Conservation (phyloP, 352 stramenopile genomes). For the Pythium brachiatum region DNA sequence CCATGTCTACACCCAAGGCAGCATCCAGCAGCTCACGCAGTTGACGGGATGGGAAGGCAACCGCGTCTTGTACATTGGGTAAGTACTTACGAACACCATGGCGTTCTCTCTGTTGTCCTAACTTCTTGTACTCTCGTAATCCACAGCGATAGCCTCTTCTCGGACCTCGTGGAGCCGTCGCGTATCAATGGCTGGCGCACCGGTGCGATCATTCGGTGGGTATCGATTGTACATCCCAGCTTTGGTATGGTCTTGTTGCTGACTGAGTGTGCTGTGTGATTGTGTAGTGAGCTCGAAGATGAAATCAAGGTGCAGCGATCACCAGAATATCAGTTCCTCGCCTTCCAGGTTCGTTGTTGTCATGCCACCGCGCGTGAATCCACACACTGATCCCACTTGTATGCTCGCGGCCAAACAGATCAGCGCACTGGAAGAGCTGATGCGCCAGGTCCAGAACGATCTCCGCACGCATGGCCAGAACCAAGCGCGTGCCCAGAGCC, state of each 20-base stretch:
- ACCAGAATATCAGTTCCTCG: conserved; percentile 59
- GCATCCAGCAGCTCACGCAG: conserved; percentile 54
- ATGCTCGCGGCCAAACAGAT: conserved; percentile 33
- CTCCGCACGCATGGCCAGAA: conserved; percentile 34
- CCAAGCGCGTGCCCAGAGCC: conserved; percentile 34
- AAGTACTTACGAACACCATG: neutral
- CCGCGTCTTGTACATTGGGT: conserved; percentile 93
- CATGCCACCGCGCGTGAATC: too few species aligned
- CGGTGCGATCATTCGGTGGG: conserved; percentile 88
- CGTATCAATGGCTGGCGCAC: conserved; percentile 93
- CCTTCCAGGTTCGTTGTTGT: conserved; percentile 32
- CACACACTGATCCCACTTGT: too few species aligned
- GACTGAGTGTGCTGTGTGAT: neutral
- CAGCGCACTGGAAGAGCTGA: conserved; percentile 56
- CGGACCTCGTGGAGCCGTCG: conserved; percentile 92
- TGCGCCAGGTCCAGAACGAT: conserved; percentile 64
- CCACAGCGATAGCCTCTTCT: conserved; percentile 89
- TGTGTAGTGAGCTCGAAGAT: conserved; percentile 76
- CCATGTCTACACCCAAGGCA: conserved; percentile 83
- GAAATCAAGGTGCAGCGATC: conserved; percentile 71
- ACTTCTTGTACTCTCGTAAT: neutral
- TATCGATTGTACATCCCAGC: neutral
- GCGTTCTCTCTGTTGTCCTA: neutral
- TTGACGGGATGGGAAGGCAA: conserved; percentile 64
- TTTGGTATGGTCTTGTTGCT: neutral